Evolutionary conservation across 345 rosid species (phyloP), one percentile per base, ranked within the genome.

Genomic region (Eucalyptus sp.): DNA sequence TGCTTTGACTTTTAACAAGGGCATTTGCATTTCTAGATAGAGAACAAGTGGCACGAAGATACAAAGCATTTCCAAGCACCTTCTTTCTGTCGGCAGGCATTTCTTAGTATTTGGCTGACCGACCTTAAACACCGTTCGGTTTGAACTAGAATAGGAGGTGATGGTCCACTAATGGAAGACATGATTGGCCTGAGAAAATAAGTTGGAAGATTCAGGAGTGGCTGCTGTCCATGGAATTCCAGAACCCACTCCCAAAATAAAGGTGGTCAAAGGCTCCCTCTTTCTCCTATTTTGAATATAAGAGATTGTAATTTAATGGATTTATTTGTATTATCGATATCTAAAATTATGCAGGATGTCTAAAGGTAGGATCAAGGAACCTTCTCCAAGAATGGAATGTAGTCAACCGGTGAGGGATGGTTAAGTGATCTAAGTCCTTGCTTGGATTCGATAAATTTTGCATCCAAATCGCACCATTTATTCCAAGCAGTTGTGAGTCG

Each of bases 401-500:
- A 37, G 3, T 31, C n/a, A n/a, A n/a, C n/a, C n/a, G n/a, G n/a
- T n/a, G n/a, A n/a, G n/a, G n/a, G n/a, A n/a, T n/a, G 20, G 43
- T 68, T 31, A 68, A 68, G 22, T 33, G 43, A 68, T 31, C 43
- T 31, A 31, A 10, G 24, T 20, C 80, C 43, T 16, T 16, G 22
- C 24, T 4, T 0, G 4, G 7, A 68, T 68, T 68, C 3, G 11
- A 68, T 16, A 68, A 68, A 31, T 31, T 66, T 31, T 17, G 5
- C 43, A 16, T 68, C 4, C 43, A 31, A 33, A 15, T 68, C 4
- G 3, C 13, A 16, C 2, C 24, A 31, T 31, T 52, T 52, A 33
- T 68, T 31, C 2, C 1, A 1, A 31, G 2, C 0, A 7, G 1
- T 68, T 68, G 5, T 7, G 1, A 5, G 43, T 31, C 0, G 2